These are phyloP conservation scores for Lasiodiplodia sp. DNA, from an alignment of 2,329 filamentous ascomycete species.

Conservation along the genomic window DNA sequence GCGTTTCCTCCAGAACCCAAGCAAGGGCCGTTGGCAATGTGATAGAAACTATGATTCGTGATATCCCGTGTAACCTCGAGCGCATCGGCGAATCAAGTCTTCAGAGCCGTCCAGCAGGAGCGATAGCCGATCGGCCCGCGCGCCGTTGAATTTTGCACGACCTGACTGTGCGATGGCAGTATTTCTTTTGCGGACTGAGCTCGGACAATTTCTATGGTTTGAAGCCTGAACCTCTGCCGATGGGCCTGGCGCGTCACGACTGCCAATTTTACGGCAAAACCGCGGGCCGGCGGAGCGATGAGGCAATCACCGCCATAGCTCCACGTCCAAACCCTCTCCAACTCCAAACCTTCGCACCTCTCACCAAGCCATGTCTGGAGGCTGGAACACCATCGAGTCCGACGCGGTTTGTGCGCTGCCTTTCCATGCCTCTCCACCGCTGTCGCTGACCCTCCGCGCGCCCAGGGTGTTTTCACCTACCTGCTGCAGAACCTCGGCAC, in stretches of 20 bases:
- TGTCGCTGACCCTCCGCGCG: neutral
- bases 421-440: neutral
- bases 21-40: neutral
- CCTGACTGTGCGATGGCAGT: too few relatives aligned
- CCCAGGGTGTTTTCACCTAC: constrained; percentile 92
- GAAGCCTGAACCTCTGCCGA: too few relatives aligned
- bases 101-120: too few relatives aligned
- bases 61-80: too few relatives aligned
- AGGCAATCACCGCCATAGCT: constrained; percentile 28
- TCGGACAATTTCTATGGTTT: too few relatives aligned
- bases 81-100: neutral
- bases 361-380: constrained; percentile 58
- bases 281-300: constrained; percentile 8
- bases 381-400: constrained; percentile 98
- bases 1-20: neutral
- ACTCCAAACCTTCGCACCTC: neutral
- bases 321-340: neutral
- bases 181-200: too few relatives aligned
- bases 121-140: too few relatives aligned
- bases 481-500: constrained; percentile 92
- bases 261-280: constrained; percentile 13
- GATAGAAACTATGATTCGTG: neutral
- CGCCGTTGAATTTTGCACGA: too few relatives aligned
- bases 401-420: constrained; percentile 75
- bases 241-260: neutral